These are phyloP conservation scores for Ceratocystis destructans DNA, from an alignment of 2,329 filamentous ascomycete species.

Conservation along the genomic window DNA sequence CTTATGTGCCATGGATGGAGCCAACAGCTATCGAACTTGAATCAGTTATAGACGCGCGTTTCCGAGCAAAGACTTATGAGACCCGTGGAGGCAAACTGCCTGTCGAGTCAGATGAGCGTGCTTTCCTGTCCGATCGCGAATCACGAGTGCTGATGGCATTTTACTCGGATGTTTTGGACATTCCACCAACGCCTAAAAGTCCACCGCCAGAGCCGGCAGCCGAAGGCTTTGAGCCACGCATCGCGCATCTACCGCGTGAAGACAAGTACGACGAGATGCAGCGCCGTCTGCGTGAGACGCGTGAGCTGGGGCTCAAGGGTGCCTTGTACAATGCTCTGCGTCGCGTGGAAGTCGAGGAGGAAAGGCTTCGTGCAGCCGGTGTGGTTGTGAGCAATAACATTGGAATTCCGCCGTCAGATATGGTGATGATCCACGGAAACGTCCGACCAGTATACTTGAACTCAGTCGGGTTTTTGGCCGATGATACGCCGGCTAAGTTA, in stretches of 20 bases:
- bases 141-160: conserved; percentile 47
- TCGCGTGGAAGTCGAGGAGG: conserved; percentile 30
- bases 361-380: conserved; percentile 25
- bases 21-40: conserved; percentile 35
- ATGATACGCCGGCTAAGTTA: conserved; percentile 3
- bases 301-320: conserved; percentile 32
- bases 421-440: conserved; percentile 19
- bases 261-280: conserved; percentile 37
- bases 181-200: conserved; percentile 43
- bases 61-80: conserved; percentile 35
- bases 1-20: conserved; percentile 39
- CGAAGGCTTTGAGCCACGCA: conserved; percentile 23
- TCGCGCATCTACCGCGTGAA: conserved; percentile 29
- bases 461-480: conserved; percentile 11
- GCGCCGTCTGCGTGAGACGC: conserved; percentile 35
- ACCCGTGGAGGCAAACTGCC: conserved; percentile 40
- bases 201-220: conserved; percentile 29
- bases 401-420: not conserved
- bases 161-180: conserved; percentile 40
- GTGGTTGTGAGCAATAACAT: not conserved
- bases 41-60: conserved; percentile 32
- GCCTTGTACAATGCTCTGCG: conserved; percentile 32
- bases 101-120: conserved; percentile 43
- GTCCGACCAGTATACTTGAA: conserved; percentile 5
- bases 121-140: conserved; percentile 42